Evolutionary conservation across 1,284 basidiomycete species (phyloP), one percentile per base, ranked within the genome.

Genomic region (Heterobasidion annosum): DNA sequence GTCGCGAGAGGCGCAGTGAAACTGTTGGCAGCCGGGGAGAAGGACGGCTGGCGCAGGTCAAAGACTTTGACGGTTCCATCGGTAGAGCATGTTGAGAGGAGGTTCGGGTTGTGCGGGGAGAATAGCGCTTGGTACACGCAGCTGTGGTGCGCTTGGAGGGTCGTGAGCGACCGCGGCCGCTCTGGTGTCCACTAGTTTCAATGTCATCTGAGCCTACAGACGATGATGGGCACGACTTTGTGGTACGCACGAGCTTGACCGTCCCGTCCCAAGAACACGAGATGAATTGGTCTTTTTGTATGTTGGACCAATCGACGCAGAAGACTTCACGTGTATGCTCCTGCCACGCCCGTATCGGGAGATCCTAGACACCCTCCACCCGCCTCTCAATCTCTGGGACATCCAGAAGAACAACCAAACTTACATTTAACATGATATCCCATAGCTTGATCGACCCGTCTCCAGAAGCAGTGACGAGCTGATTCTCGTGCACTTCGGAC

Each of bases 221-320:
- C 25, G 37, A 40, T 18, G 8, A 40, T 6, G 37, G 8, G n/a
- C 18, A 16, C 33, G 10, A 16, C 40, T 47, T 25, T 25, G 25
- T 4, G 25, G 25, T 0, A 74, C 89, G 54, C 63, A 94, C 94
- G 44, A 98, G 67, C 70, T 97, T 95, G 42, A 96, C 80, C 2
- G 79, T 83, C 34, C 91, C 92, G 66, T 99, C 96, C 96, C 96
- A 98, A 19, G 88, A 92, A 1, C 87, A 82, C 1, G 92, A 94
- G 4, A 82, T 82, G 68, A 99, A 98, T 1, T 82, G 77, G 57
- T 93, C 87, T 68, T 99, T 99, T 62, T 90, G 85, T 56, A 97
- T 70, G 68, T 98, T 98, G 59, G 90, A 95, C 96, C 96, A 99
- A 68, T 99, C 93, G 10, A 98, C 82, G n/a, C 88, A 89, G 71